A percentile compares a stretch with the other conserved stretches of the same genome.
Evolutionary conservation across 805 yeast species (phyloP).

Genomic region (Wickerhamiella siamensis): DNA sequence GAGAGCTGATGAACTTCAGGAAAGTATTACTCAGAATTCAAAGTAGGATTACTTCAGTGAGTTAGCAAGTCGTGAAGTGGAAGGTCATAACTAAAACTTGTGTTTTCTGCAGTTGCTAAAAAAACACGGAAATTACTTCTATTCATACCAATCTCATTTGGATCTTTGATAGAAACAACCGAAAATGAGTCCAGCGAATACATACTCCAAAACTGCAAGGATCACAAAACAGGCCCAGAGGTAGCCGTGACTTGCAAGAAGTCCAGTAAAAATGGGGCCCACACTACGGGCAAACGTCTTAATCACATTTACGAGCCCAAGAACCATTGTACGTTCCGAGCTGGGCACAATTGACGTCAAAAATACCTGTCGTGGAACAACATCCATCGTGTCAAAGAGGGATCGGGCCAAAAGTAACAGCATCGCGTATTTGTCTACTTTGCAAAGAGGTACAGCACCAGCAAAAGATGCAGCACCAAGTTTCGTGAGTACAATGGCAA

Average conservation of each 20-base stretch:
- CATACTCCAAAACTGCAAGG: conserved; percentile 25
- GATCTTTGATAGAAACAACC: conserved; percentile 2
- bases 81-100: too few relatives aligned
- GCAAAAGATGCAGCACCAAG: conserved; percentile 62
- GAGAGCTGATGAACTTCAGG: too few relatives aligned
- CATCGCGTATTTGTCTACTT: conserved; percentile 33
- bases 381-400: conserved; percentile 69
- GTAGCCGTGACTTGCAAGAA: conserved; percentile 35
- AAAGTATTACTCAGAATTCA: too few relatives aligned
- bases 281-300: conserved; percentile 73
- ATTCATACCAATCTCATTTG: too few relatives aligned
- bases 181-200: conserved; percentile 13
- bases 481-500: conserved; percentile 60
- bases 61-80: too few relatives aligned
- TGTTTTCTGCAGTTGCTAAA: too few relatives aligned
- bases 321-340: conserved; percentile 53
- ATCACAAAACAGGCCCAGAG: conserved; percentile 23
- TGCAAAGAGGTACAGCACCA: conserved; percentile 36
- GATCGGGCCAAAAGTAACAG: conserved; percentile 40
- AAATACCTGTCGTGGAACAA: conserved; percentile 76
- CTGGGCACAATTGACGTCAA: conserved; percentile 51
- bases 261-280: conserved; percentile 73
- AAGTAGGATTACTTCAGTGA: too few relatives aligned
- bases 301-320: conserved; percentile 78
- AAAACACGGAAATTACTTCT: too few relatives aligned